These are phyloP conservation scores for Gynostemma pentaphyllum DNA, from an alignment of 306 rosid species.

Conservation along the genomic window DNA sequence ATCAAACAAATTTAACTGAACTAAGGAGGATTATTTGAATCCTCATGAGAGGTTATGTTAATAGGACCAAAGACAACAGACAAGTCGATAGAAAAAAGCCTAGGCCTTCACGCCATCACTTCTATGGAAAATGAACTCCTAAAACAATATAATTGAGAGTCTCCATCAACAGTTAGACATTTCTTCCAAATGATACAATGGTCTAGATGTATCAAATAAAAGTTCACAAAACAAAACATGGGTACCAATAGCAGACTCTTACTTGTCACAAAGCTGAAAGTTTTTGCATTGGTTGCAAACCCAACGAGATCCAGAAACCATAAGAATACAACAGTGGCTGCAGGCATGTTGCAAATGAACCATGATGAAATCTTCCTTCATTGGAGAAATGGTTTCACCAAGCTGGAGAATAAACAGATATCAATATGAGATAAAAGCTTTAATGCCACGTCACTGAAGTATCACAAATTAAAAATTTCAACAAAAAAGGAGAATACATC, in stretches of 20 bases:
- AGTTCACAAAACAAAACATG: background rate
- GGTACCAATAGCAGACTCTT: constrained; percentile 17
- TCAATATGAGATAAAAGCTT: constrained; percentile 10
- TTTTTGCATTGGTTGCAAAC: constrained; percentile 84
- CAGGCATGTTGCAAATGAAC: constrained; percentile 93
- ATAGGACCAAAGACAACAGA: too few species aligned
- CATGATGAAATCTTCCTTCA: constrained; percentile 99
- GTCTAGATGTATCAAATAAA: background rate
- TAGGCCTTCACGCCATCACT: background rate
- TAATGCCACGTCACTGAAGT: background rate
- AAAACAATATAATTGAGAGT: background rate
- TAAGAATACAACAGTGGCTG: constrained; percentile 63
- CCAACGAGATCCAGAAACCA: constrained; percentile 89
- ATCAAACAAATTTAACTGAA: background rate
- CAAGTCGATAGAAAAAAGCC: background rate
- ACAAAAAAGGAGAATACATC: constrained; percentile 1
- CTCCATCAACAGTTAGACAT: background rate
- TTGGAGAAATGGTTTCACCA: constrained; percentile 91
- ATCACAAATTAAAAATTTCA: background rate
- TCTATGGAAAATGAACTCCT: background rate
- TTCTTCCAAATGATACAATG: background rate
- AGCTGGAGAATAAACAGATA: constrained; percentile 45
- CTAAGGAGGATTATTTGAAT: too few species aligned
- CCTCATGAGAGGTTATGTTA: too few species aligned
- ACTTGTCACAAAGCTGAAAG: constrained; percentile 92